Percentiles rank a stretch among this genome's conserved stretches.
These are phyloP conservation scores for Wickerhamiella dianesei DNA, from an alignment of 805 yeast genomes.

Conservation along the genomic window DNA sequence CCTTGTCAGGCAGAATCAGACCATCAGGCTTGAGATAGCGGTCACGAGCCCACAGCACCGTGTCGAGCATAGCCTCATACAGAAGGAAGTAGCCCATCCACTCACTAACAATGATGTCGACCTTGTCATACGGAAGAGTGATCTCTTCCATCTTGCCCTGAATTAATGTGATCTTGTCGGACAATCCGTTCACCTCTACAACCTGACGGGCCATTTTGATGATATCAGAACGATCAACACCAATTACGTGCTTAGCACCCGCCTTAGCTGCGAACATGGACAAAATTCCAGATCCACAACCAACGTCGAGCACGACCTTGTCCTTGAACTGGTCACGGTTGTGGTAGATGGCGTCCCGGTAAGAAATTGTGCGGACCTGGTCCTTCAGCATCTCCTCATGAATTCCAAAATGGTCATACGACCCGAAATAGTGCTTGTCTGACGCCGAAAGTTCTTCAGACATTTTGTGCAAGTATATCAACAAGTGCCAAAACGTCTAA, in stretches of 20 bases:
- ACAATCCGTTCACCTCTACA: conserved; percentile 67
- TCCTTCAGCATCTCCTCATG: conserved; percentile 99
- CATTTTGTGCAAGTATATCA: conserved; percentile 3
- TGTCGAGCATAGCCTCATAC: conserved; percentile 95
- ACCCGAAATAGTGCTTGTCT: conserved; percentile 88
- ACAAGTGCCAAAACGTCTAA: background rate
- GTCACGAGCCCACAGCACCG: conserved; percentile 90
- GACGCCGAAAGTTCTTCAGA: conserved; percentile 7
- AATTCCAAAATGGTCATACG: conserved; percentile 93
- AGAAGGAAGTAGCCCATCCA: conserved; percentile 99
- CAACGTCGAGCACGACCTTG: conserved; percentile 91
- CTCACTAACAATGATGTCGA: conserved; percentile 89
- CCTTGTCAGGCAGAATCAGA: conserved; percentile 86
- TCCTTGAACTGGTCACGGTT: conserved; percentile 82
- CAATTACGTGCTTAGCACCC: conserved; percentile 97
- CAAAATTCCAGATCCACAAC: conserved; percentile 96
- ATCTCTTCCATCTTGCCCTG: conserved; percentile 94
- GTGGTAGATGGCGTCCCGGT: conserved; percentile 82
- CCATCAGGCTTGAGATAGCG: conserved; percentile 69
- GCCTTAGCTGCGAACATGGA: conserved; percentile 97
- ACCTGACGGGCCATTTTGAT: conserved; percentile 93
- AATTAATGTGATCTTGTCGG: conserved; percentile 72
- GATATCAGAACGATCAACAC: conserved; percentile 93
- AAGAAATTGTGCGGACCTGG: conserved; percentile 77
- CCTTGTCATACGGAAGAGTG: conserved; percentile 64